phyloP scores from a whole-genome alignment of 805 yeast species.

The Candida dendrica region DNA sequence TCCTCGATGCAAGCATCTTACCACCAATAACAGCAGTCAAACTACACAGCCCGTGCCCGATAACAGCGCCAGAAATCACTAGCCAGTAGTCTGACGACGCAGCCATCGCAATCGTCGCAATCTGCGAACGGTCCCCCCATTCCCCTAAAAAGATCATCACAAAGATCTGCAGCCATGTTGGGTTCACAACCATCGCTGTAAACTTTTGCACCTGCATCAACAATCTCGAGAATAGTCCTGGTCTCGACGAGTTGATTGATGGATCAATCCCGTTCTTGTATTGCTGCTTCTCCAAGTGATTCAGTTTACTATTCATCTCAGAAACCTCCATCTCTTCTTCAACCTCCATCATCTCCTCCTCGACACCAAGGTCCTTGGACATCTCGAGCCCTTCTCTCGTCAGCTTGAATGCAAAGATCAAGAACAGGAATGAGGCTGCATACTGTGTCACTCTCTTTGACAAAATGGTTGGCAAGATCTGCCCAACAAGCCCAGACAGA shows the following conservation, averaged over 20 bases:
- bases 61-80: slow-evolving; percentile 80
- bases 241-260: slow-evolving; percentile 10
- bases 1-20: slow-evolving; percentile 76
- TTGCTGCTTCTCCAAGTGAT: slow-evolving; percentile 39
- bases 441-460: slow-evolving; percentile 76
- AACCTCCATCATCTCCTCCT: slow-evolving; percentile 93
- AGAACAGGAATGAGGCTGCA: slow-evolving; percentile 71
- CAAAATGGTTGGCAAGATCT: slow-evolving; percentile 75
- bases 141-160: slow-evolving; percentile 95
- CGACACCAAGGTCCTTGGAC: slow-evolving; percentile 80
- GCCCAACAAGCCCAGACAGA: slow-evolving; percentile 86
- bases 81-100: slow-evolving; percentile 90
- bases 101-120: slow-evolving; percentile 97
- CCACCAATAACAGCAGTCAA: slow-evolving; percentile 90
- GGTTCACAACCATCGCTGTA: slow-evolving; percentile 64
- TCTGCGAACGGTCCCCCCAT: slow-evolving; percentile 98
- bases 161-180: slow-evolving; percentile 90
- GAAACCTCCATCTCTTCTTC: slow-evolving; percentile 80
- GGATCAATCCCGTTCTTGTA: slow-evolving; percentile 1
- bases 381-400: slow-evolving; percentile 75
- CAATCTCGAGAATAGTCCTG: slow-evolving; percentile 37
- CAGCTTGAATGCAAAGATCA: slow-evolving; percentile 74
- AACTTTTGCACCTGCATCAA: slow-evolving; percentile 15
- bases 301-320: slow-evolving; percentile 43
- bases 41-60: slow-evolving; percentile 87